Base-by-base conservation (phyloP, 176 grass and related monocot genomes). In the Alopecurus myosuroides region DNA sequence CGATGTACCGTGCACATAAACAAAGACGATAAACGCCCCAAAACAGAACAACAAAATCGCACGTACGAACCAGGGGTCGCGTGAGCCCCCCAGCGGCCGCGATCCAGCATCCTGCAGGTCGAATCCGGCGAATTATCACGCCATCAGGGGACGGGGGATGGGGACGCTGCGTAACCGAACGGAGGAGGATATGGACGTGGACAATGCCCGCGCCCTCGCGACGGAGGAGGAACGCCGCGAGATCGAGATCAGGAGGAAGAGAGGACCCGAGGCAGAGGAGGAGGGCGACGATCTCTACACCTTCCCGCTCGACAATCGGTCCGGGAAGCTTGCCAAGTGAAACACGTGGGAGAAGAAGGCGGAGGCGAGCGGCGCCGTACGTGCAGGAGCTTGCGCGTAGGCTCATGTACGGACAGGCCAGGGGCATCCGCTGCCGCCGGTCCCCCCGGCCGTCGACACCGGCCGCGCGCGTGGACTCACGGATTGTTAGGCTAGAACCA, bases 281-380 rank as follows among this genome's bases (percentile, higher is more conserved):
- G 40, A 72, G 69, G 69, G 69, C 69, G 69, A 28, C 69, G n/a
- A 72, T 9, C 69, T 72, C 37, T 72, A 72, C 40, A 72, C n/a
- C 39, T 72, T 72, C 23, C 69, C 40, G n/a, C 14, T 72, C n/a
- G 40, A 72, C 7, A 72, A 72, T 17, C 69, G 69, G 69, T 72
- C 69, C 39, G 40, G 40, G 13, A 72, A 72, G 69, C 12, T 72
- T 4, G 39, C 40, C n/a, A 45, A 72, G 69, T 72, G 69, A 40
- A 72, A 72, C 39, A 42, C 36, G 36, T 42, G 37, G 67, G 67
- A 42, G 36, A 70, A 70, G 65, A 41, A 41, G 40, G 6, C 23
- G n/a, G 69, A 72, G 20, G 1, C n/a, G 22, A 44, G 68, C 68
- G 39, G 37, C 55, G 55, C n/a, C 10, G 36, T 14, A 57, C 11